Conservation (phyloP, 306 rosid species). For the Quillaja saponaria region DNA sequence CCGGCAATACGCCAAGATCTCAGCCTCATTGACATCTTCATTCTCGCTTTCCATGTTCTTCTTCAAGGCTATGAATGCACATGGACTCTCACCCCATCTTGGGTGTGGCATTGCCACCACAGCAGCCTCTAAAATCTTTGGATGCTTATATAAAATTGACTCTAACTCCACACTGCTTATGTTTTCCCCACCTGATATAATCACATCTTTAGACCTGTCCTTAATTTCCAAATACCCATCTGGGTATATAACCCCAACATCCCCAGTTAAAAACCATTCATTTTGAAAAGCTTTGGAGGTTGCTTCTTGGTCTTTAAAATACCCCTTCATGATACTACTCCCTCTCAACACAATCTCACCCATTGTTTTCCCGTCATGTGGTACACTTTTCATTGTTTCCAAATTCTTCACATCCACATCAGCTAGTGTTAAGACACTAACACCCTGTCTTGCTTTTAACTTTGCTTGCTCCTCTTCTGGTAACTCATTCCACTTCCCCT, state of each 20-base stretch:
- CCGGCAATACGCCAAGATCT: conserved; percentile 35
- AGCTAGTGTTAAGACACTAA: conserved; percentile 59
- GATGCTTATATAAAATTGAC: conserved; percentile 59
- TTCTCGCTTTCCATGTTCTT: not conserved
- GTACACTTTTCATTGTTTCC: conserved; percentile 67
- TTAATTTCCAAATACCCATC: conserved; percentile 92
- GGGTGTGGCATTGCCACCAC: conserved; percentile 95
- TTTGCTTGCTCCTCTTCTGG: conserved; percentile 46
- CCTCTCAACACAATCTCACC: conserved; percentile 86
- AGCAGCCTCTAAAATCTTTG: conserved; percentile 68
- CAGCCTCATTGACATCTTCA: conserved; percentile 26
- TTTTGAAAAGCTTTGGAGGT: conserved; percentile 50
- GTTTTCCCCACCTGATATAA: conserved; percentile 91
- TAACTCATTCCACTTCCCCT: conserved; percentile 54
- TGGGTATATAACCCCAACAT: conserved; percentile 72
- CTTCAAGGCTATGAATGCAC: conserved; percentile 62
- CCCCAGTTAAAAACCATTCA: conserved; percentile 92
- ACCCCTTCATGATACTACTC: conserved; percentile 87
- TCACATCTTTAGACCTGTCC: conserved; percentile 86
- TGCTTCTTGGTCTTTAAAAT: conserved; percentile 54
- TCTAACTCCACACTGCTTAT: conserved; percentile 86
- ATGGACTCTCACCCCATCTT: conserved; percentile 91
- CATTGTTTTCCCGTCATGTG: conserved; percentile 62
- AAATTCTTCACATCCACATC: conserved; percentile 74
- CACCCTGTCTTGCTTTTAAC: conserved; percentile 79